A percentile compares a stretch with the other conserved stretches of the same genome.
phyloP scores from a whole-genome alignment of 2,329 filamentous ascomycete genomes.

The Cytospora piceae region DNA sequence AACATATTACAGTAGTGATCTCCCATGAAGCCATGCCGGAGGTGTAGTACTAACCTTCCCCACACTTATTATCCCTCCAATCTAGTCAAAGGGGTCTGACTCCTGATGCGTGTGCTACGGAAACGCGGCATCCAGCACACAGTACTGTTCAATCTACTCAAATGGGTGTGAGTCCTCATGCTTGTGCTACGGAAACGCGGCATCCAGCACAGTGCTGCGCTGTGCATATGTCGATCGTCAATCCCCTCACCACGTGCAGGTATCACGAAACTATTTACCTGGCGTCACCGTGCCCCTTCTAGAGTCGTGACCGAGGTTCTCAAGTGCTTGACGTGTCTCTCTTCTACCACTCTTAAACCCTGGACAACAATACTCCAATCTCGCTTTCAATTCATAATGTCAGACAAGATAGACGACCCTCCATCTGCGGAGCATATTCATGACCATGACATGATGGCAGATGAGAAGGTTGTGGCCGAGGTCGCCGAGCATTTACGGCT shows the following conservation, averaged over 20 bases:
- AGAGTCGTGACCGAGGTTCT: not conserved
- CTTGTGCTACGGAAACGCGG: too few species aligned
- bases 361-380: too few species aligned
- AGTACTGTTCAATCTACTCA: too few species aligned
- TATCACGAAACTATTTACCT: not conserved
- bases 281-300: not conserved
- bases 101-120: not conserved
- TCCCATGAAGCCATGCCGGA: too few species aligned
- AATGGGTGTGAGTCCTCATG: not conserved
- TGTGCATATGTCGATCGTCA: not conserved
- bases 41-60: not conserved
- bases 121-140: too few species aligned
- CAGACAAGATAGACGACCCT: slow-evolving; percentile 22
- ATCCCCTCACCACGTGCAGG: not conserved
- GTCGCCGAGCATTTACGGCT: slow-evolving; percentile 14
- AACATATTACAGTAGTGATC: too few species aligned
- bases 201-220: too few species aligned
- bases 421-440: slow-evolving; percentile 25
- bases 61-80: not conserved
- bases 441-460: slow-evolving; percentile 15
- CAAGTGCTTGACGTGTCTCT: too few species aligned
- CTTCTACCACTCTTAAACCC: not conserved
- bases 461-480: slow-evolving; percentile 20
- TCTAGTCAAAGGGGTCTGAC: not conserved
- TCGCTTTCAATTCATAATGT: not conserved